Percentiles rank a stretch among this genome's conserved stretches.
phyloP scores from a whole-genome alignment of 2,329 filamentous ascomycete species.

The Gyromitra esculenta region DNA sequence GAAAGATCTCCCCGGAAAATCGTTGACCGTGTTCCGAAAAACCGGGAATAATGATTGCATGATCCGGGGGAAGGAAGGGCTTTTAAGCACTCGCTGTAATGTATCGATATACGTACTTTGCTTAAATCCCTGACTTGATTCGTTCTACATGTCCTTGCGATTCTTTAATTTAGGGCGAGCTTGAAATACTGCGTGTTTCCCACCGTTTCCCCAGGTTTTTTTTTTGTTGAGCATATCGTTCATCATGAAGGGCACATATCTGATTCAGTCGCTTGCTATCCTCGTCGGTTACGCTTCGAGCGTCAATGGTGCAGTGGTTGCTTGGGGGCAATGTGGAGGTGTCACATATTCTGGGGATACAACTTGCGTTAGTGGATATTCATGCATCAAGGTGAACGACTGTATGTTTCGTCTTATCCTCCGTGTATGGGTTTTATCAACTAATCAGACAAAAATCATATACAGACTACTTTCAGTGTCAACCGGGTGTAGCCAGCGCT shows the following conservation, averaged over 20 bases:
- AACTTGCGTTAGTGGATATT: constrained; percentile 52
- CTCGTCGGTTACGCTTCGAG: constrained; percentile 14
- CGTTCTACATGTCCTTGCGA: not conserved
- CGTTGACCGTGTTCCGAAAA: constrained; percentile 28
- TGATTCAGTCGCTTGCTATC: constrained; percentile 30
- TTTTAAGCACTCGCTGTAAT: constrained; percentile 13
- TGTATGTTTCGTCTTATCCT: constrained; percentile 28
- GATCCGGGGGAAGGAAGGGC: not conserved
- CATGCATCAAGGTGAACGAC: constrained; percentile 53
- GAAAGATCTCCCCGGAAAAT: constrained; percentile 34
- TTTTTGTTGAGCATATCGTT: constrained; percentile 4
- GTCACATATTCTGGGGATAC: constrained; percentile 52
- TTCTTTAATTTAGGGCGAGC: not conserved
- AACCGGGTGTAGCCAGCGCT: constrained; percentile 45
- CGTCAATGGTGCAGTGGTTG: constrained; percentile 24
- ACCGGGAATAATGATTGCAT: constrained; percentile 30
- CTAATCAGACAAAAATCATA: not conserved
- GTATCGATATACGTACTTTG: constrained; percentile 6
- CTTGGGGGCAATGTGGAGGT: constrained; percentile 56
- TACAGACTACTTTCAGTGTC: constrained; percentile 54
- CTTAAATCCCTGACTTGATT: not conserved
- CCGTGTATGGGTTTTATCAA: not conserved
- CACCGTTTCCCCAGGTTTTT: not conserved
- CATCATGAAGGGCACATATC: constrained; percentile 32
- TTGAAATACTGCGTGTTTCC: constrained; percentile 37